phyloP scores from a whole-genome alignment of 306 rosid genomes.

The Cucurbita pepo region DNA sequence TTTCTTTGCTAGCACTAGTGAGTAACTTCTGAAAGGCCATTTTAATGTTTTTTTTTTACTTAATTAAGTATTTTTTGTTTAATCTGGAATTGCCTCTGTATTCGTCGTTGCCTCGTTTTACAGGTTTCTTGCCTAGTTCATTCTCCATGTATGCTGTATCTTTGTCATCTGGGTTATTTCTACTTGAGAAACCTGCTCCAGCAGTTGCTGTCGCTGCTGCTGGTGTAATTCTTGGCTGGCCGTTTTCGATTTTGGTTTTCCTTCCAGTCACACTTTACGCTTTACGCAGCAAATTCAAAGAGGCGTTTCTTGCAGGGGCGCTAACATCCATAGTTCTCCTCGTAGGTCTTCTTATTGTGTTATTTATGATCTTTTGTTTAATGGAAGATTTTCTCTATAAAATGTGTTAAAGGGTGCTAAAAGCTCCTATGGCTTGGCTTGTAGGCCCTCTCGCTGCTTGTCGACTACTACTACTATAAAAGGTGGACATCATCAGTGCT shows the following conservation, averaged over 20 bases:
- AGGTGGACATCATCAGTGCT: constrained; percentile 87
- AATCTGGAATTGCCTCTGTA: constrained; percentile 9
- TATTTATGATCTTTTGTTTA: not conserved
- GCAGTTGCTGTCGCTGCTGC: constrained; percentile 64
- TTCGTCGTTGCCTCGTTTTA: constrained; percentile 6
- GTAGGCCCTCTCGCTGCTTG: constrained; percentile 48
- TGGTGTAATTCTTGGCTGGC: constrained; percentile 99
- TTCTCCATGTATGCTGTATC: constrained; percentile 95
- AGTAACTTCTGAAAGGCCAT: not conserved
- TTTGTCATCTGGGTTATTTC: constrained; percentile 78
- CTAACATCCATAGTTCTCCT: constrained; percentile 55
- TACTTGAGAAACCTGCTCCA: constrained; percentile 64
- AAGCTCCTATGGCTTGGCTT: not conserved
- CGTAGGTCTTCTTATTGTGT: constrained; percentile 32
- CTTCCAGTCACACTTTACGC: constrained; percentile 70
- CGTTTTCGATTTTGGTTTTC: constrained; percentile 90
- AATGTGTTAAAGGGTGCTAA: not conserved
- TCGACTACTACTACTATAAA: constrained; percentile 54
- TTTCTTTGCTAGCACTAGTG: constrained; percentile 97
- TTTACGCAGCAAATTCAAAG: constrained; percentile 44
- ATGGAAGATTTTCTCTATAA: not conserved
- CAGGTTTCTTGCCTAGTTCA: constrained; percentile 98
- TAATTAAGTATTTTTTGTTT: not conserved
- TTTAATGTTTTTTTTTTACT: not conserved
- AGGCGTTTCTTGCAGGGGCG: constrained; percentile 56